These are phyloP conservation scores for Aureobasidium melanogenum DNA, from an alignment of 2,329 filamentous ascomycete species.

Conservation along the genomic window DNA sequence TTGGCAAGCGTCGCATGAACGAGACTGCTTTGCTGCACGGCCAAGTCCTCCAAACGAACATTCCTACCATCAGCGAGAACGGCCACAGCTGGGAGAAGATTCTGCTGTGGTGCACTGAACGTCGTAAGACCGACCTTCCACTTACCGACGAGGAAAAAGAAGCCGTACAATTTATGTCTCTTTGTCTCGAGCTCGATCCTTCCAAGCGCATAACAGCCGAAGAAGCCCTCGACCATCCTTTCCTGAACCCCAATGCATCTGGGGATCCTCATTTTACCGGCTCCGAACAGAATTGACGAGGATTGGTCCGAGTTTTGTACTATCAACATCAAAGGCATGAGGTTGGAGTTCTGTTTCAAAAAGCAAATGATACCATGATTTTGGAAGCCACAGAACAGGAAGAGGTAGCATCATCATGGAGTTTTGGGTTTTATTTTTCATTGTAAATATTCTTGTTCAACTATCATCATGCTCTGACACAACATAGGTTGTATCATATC, in stretches of 20 bases:
- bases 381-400: not conserved
- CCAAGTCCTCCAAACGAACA: conserved; percentile 82
- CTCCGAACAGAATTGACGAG: not conserved
- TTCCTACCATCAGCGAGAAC: conserved; percentile 77
- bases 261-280: not conserved
- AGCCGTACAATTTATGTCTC: conserved; percentile 62
- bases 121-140: conserved; percentile 45
- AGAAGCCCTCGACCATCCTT: conserved; percentile 65
- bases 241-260: conserved; percentile 29
- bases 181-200: conserved; percentile 70
- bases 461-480: not conserved
- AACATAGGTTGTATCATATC: too few species aligned
- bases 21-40: conserved; percentile 75
- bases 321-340: not conserved
- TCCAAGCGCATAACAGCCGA: conserved; percentile 63
- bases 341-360: not conserved
- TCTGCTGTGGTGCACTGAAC: conserved; percentile 85
- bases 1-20: conserved; percentile 78
- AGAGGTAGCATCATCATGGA: not conserved
- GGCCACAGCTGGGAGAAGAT: conserved; percentile 91
- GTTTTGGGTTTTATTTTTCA: not conserved
- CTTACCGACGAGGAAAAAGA: conserved; percentile 60
- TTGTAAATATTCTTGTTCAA: not conserved
- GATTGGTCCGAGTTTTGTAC: too few species aligned
- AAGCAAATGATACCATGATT: not conserved